Conservation (phyloP, 257 asterid genomes). For the Solanum pimpinellifolium region DNA sequence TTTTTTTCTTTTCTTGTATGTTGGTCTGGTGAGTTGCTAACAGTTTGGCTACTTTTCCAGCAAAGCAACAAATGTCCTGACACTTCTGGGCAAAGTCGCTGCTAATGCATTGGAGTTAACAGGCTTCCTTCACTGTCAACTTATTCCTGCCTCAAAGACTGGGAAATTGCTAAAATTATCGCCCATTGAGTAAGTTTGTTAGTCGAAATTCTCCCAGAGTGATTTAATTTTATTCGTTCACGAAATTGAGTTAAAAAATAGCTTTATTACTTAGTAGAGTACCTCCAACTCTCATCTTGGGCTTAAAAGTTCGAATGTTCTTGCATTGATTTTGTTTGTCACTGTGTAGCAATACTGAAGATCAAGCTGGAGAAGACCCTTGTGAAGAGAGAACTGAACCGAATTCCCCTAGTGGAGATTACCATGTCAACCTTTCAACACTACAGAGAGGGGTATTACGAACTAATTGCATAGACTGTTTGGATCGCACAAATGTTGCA, state of each 20-base stretch:
- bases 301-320: neutral
- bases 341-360: constrained; percentile 2
- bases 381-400: constrained; percentile 5
- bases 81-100: constrained; percentile 59
- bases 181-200: constrained; percentile 9
- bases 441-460: constrained; percentile 82
- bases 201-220: neutral
- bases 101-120: constrained; percentile 62
- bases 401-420: constrained; percentile 3
- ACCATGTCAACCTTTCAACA: constrained; percentile 26
- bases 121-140: constrained; percentile 60
- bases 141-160: constrained; percentile 36
- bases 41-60: constrained; percentile 18
- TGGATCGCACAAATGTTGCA: constrained; percentile 97
- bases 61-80: constrained; percentile 57
- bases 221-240: neutral
- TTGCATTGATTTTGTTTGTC: neutral
- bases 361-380: constrained; percentile 24
- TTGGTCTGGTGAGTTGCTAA: neutral
- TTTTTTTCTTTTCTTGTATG: neutral
- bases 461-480: constrained; percentile 95
- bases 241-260: neutral
- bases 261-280: neutral
- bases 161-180: constrained; percentile 10
- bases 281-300: neutral